Percentiles rank a stretch among this genome's conserved stretches.
Conservation (phyloP, 495 filamentous ascomycete genomes). For the Paragyromitra xinjiangensis region DNA sequence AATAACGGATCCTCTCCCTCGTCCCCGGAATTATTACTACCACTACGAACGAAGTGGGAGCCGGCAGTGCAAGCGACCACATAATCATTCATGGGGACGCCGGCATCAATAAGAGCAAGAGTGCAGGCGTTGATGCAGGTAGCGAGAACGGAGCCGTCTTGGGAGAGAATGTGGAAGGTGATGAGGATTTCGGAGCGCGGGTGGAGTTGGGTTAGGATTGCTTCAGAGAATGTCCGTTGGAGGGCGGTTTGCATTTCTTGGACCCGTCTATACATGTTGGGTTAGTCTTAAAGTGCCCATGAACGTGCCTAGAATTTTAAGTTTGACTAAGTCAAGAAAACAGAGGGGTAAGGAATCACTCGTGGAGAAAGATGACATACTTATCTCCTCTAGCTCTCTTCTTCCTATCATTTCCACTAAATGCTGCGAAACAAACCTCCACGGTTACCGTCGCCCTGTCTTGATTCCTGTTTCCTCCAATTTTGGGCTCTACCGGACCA, state of each 20-base stretch:
- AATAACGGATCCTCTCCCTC: slow-evolving; percentile 83
- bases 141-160: slow-evolving; percentile 90
- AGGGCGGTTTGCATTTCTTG: slow-evolving; percentile 82
- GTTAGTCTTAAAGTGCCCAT: not conserved
- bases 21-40: slow-evolving; percentile 67
- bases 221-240: slow-evolving; percentile 73
- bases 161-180: slow-evolving; percentile 82
- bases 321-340: not conserved
- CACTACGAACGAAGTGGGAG: slow-evolving; percentile 64
- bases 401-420: slow-evolving; percentile 86
- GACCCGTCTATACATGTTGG: slow-evolving; percentile 64
- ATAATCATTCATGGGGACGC: slow-evolving; percentile 92
- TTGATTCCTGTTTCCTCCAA: slow-evolving; percentile 67
- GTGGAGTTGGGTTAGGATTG: slow-evolving; percentile 84
- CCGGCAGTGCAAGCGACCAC: slow-evolving; percentile 87
- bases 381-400: slow-evolving; percentile 76
- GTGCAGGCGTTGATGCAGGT: slow-evolving; percentile 91
- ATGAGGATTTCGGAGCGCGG: slow-evolving; percentile 86
- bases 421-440: slow-evolving; percentile 84
- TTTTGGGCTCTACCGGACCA: slow-evolving; percentile 73
- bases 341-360: not conserved
- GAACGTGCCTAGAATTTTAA: not conserved
- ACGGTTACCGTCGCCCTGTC: slow-evolving; percentile 62
- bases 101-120: slow-evolving; percentile 90
- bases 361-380: slow-evolving; percentile 62